Percentiles rank a stretch among this genome's conserved stretches.
phyloP scores from a whole-genome alignment of 768 basidiomycete genomes.

The Podaxis sp. region DNA sequence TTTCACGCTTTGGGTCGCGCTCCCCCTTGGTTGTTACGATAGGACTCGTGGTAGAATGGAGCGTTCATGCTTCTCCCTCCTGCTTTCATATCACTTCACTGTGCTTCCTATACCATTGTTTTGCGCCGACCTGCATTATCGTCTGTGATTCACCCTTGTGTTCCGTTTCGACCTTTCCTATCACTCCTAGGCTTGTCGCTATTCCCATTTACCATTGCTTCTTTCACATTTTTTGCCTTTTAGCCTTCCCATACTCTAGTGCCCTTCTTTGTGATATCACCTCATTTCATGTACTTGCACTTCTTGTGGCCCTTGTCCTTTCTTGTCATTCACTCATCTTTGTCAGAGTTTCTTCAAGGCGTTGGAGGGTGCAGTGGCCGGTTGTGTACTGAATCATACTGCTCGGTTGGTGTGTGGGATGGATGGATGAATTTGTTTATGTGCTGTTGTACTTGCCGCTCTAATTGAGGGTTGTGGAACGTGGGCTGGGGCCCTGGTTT shows the following conservation, averaged over 20 bases:
- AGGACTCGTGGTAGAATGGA: background rate
- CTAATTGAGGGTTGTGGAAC: no score
- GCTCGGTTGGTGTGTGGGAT: no score
- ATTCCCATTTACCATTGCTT: background rate
- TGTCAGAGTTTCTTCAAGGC: background rate
- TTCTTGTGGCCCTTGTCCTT: background rate
- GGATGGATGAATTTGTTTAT: no score
- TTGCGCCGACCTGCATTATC: background rate
- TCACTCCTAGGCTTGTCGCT: no score
- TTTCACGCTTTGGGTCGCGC: background rate
- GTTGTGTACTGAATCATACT: no score
- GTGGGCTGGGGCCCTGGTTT: no score
- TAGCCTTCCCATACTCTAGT: background rate
- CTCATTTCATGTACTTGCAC: background rate
- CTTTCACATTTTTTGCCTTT: background rate
- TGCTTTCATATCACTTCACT: background rate
- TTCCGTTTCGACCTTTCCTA: background rate
- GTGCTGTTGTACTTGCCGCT: no score
- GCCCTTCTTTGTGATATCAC: background rate
- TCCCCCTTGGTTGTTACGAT: background rate
- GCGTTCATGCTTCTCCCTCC: background rate
- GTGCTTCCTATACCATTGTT: background rate
- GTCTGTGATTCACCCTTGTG: background rate
- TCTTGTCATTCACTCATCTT: background rate
- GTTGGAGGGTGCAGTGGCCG: no score